A percentile compares a stretch with the other conserved stretches of the same genome.
These are phyloP conservation scores for Cryphonectria carpinicola DNA, from an alignment of 2,329 filamentous ascomycete genomes.

Conservation along the genomic window DNA sequence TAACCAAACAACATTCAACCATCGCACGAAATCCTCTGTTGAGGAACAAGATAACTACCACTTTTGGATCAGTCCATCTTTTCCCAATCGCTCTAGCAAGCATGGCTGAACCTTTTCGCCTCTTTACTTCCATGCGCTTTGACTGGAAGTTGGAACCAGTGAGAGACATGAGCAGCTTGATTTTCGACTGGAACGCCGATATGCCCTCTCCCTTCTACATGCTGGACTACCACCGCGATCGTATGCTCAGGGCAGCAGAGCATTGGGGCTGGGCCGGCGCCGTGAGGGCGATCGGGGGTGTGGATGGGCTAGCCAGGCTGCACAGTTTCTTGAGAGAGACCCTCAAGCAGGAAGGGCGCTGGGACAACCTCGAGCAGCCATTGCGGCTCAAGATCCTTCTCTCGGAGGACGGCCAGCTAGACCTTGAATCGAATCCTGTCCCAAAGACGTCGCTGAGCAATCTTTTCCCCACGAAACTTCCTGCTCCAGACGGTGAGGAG, in stretches of 20 bases:
- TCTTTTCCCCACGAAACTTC: constrained; percentile 61
- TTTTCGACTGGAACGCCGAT: constrained; percentile 57
- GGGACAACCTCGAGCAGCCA: constrained; percentile 38
- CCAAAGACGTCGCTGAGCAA: constrained; percentile 50
- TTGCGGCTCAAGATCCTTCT: constrained; percentile 62
- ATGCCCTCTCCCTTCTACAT: constrained; percentile 73
- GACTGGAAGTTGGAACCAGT: constrained; percentile 60
- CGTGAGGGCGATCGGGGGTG: constrained; percentile 48
- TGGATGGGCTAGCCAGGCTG: constrained; percentile 49
- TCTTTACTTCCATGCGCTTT: constrained; percentile 75
- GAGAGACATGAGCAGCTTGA: constrained; percentile 40
- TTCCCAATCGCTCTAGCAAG: background rate
- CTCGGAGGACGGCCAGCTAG: constrained; percentile 50
- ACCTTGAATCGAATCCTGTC: constrained; percentile 44
- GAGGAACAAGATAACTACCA: background rate
- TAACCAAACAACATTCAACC: background rate
- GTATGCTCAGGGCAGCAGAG: constrained; percentile 67
- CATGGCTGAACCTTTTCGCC: constrained; percentile 54
- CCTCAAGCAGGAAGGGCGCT: constrained; percentile 22
- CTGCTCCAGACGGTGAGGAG: constrained; percentile 43
- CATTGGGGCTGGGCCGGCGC: constrained; percentile 60
- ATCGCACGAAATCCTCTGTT: background rate
- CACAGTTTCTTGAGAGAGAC: constrained; percentile 41
- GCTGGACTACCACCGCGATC: constrained; percentile 76
- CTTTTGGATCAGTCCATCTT: background rate